Evolutionary conservation across 148 eudicot genomes (phyloP), one percentile per base, ranked within the genome.

Genomic region (Heliosperma pusillum): DNA sequence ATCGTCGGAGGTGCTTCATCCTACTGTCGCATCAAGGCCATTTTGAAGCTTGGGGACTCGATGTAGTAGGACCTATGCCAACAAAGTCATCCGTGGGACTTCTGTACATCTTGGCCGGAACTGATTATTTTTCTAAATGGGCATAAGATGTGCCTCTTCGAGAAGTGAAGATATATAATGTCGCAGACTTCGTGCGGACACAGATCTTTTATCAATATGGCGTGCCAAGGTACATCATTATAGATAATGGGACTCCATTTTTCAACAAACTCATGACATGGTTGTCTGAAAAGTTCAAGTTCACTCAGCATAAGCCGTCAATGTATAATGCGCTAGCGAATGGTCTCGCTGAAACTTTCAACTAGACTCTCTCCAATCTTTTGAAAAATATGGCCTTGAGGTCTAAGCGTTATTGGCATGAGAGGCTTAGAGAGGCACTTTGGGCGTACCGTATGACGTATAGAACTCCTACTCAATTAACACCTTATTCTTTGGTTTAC

Each of bases 1-100:
- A 27, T 42, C 44, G 16, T 42, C 44, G 11, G 44, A 64, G 42
- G 10, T 8, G 11, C n/a, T 66, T 1, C 70, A 33, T 66, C 45
- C 50, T 36, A 66, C 70, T 3, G n/a, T 36, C 5, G 8, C 70
- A 3, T 66, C 50, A 3, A 33, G 25, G 50, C 70, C 70, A 8
- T 66, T 66, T n/a, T 66, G 50, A 66, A 66, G 50, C 70, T 4
- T 66, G 70, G 70, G 70, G 50, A 7, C 12, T 66, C 4, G 70
- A 66, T 33, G 36, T 66, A 1, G 70, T 66, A 0, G 70, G 47
- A 5, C 70, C 70, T 9, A 33, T 66, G 8, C 25, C 70, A 0
- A n/a, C 47, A 33, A 66, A 66, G 70, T 66, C 70, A 9, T 66
- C 50, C 7, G 24, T 12, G 7, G 47, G 50, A 17, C 50, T 33